Evolutionary conservation across 495 filamentous ascomycete genomes (phyloP).

Genomic region (Aspergillus biplanus): DNA sequence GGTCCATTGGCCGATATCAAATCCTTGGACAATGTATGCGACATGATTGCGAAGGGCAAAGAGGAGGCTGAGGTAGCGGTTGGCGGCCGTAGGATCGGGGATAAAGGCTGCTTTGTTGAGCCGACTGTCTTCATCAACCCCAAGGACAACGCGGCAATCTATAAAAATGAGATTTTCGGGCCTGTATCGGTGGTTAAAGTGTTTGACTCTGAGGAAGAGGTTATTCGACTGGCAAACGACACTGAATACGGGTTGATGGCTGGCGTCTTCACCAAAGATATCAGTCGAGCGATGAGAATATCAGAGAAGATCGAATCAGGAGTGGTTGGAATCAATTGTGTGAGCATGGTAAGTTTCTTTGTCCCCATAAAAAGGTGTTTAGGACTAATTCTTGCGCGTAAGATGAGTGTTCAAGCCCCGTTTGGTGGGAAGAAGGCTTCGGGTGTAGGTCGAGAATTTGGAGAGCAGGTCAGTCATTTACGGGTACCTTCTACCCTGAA

Average conservation of each 20-base stretch:
- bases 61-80: background rate
- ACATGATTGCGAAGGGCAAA: constrained; percentile 3
- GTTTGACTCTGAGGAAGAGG: constrained; percentile 4
- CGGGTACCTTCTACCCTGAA: background rate
- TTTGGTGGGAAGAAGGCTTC: constrained; percentile 8
- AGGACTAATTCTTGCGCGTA: background rate
- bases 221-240: constrained; percentile 1
- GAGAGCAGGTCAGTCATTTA: background rate
- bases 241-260: constrained; percentile 6
- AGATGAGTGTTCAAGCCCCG: constrained; percentile 3
- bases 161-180: constrained; percentile 8
- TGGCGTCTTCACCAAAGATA: constrained; percentile 1
- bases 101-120: constrained; percentile 1
- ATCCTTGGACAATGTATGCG: background rate
- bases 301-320: background rate
- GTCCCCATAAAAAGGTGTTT: background rate
- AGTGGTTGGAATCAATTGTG: constrained; percentile 4
- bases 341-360: background rate
- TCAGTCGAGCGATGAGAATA: background rate
- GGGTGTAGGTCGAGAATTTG: constrained; percentile 2
- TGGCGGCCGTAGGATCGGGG: background rate
- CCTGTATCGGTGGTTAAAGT: constrained; percentile 1
- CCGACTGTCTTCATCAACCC: constrained; percentile 4
- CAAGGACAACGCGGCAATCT: background rate
- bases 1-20: background rate